Base-by-base conservation (phyloP, 2,329 filamentous ascomycete genomes). In the Colletotrichum tropicale region DNA sequence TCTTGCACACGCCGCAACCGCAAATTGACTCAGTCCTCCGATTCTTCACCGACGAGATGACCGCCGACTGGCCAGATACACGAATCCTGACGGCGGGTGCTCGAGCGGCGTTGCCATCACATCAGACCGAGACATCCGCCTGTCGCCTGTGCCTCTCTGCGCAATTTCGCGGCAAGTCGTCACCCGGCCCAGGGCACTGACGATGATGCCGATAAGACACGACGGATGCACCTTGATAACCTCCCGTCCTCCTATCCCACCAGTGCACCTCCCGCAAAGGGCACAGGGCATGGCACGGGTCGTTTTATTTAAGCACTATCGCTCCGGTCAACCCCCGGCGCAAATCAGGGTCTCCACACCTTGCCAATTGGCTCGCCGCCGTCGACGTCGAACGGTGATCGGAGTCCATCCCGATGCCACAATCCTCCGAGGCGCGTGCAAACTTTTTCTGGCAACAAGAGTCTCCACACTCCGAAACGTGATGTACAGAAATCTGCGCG, bases 261-360 rank as follows among this genome's bases (percentile, higher is more conserved):
- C n/a, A 38, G 36, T 38, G 36, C 36, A 38, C 55, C 48, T 36
- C 28, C 21, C n/a, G 60, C 12, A n/a, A 43, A 28, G 60, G 56
- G 55, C 69, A 72, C 68, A 24, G 48, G 21, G 52, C 73, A 61
- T 60, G n/a, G 43, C 43, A 52, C 43, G 68, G 68, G 64, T 32
- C 58, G 28, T 55, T 32, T 60, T 16, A 65, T 69, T 74, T 67
- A 67, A 76, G 56, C 70, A 68, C 65, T 55, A 52, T 64, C 48
- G 70, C 70, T 70, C 74, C 70, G 70, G 56, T 38, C 56, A 60
- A 43, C 74, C 74, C 74, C 74, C 64, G 64, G 74, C 74, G 74
- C 74, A 76, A 76, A 76, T 76, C 74, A 76, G 28, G 9, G 34
- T 74, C 70, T 56, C 70, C 74, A 76, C 58, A 76, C 21, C 8